Percentiles rank a stretch among this genome's conserved stretches.
These are phyloP conservation scores for Fonsecaea monophora DNA, from an alignment of 2,329 filamentous ascomycete genomes.

Conservation along the genomic window DNA sequence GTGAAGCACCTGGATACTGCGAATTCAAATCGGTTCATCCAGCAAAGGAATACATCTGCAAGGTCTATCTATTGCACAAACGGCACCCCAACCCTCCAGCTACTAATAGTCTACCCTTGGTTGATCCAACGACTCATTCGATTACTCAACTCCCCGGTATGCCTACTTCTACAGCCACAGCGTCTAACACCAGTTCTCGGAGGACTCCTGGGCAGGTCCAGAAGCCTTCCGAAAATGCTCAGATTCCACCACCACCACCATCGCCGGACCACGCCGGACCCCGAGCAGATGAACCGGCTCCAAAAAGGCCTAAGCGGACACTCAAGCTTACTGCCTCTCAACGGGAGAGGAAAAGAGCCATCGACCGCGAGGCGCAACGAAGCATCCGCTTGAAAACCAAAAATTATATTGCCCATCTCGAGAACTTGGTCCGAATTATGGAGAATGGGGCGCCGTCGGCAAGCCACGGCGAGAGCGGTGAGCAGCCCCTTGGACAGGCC, in stretches of 20 bases:
- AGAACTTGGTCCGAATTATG: conserved; percentile 30
- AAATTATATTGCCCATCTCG: conserved; percentile 32
- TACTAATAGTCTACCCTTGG: not conserved
- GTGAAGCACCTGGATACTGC: not conserved
- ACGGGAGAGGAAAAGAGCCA: conserved; percentile 31
- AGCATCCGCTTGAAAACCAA: conserved; percentile 32
- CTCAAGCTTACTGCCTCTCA: conserved; percentile 29
- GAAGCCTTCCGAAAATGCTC: conserved; percentile 6
- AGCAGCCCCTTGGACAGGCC: not conserved
- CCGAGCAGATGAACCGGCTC: not conserved
- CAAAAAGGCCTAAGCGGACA: conserved; percentile 23
- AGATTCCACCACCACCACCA: not conserved
- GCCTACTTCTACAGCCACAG: conserved; percentile 3
- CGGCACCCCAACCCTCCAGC: conserved; percentile 3
- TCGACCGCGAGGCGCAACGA: conserved; percentile 30
- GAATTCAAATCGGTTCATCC: not conserved
- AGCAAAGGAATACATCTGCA: not conserved
- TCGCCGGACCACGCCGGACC: not conserved
- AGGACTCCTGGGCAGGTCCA: conserved; percentile 9
- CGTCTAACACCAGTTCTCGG: conserved; percentile 15
- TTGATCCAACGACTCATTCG: not conserved
- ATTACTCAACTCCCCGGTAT: conserved; percentile 3
- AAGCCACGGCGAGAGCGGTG: not conserved
- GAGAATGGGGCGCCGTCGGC: conserved; percentile 14
- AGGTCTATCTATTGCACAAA: not conserved